These are phyloP conservation scores for Allomyces arbusculus DNA, from an alignment of 192 early-diverging fungal species.

Conservation along the genomic window DNA sequence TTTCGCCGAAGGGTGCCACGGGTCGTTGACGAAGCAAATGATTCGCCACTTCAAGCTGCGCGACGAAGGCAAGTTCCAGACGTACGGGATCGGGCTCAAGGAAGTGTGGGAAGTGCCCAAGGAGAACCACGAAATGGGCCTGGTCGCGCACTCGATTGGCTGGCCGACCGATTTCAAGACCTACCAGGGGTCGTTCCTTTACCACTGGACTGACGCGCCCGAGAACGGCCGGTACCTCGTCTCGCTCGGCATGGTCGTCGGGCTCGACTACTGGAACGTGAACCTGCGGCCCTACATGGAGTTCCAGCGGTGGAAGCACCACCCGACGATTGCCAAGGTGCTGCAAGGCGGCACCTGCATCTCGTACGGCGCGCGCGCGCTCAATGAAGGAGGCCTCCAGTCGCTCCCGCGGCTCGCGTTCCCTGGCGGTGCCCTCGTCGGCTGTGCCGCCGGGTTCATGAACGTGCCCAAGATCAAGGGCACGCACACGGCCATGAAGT, in stretches of 20 bases:
- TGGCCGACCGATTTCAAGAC: slow-evolving; percentile 80
- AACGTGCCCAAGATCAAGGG: slow-evolving; percentile 99
- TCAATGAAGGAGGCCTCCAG: slow-evolving; percentile 91
- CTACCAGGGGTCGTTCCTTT: slow-evolving; percentile 87
- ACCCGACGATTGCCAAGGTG: slow-evolving; percentile 59
- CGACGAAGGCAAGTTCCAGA: slow-evolving; percentile 68
- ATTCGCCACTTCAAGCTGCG: slow-evolving; percentile 74
- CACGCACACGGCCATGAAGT: slow-evolving; percentile 98
- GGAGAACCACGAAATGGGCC: slow-evolving; percentile 61
- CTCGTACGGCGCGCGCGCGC: slow-evolving; percentile 85
- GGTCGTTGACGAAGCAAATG: slow-evolving; percentile 77
- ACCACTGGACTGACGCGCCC: slow-evolving; percentile 42
- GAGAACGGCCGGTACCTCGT: slow-evolving; percentile 52
- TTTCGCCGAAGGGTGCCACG: slow-evolving; percentile 97
- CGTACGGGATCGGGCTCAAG: slow-evolving; percentile 90
- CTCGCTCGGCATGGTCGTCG: slow-evolving; percentile 73
- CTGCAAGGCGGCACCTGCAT: slow-evolving; percentile 79
- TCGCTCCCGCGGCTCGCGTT: slow-evolving; percentile 85
- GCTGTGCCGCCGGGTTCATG: slow-evolving; percentile 85
- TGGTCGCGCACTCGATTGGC: slow-evolving; percentile 68
- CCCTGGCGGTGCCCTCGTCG: slow-evolving; percentile 88
- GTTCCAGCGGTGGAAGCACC: slow-evolving; percentile 91
- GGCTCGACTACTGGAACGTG: slow-evolving; percentile 87
- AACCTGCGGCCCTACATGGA: slow-evolving; percentile 89
- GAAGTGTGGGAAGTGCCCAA: slow-evolving; percentile 93